Percentiles rank a stretch among this genome's conserved stretches.
These are phyloP conservation scores for Geranium brycei DNA, from an alignment of 345 rosid genomes.

Conservation along the genomic window DNA sequence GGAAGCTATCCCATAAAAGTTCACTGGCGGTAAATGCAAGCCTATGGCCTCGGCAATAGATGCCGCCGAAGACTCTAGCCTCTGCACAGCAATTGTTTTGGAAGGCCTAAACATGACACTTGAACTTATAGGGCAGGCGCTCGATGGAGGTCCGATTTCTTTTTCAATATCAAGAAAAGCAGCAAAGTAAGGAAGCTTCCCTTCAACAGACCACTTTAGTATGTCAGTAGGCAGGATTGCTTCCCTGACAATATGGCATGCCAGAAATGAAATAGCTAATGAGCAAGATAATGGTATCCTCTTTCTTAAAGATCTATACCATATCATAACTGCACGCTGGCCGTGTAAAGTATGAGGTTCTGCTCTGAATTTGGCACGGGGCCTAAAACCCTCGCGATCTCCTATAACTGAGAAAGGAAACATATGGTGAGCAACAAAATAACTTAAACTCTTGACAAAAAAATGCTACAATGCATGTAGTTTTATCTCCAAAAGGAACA, in stretches of 20 bases:
- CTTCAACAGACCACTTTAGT: slow-evolving; percentile 58
- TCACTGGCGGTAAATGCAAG: slow-evolving; percentile 54
- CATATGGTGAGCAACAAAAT: background rate
- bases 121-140: slow-evolving; percentile 47
- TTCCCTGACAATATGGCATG: slow-evolving; percentile 61
- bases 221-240: slow-evolving; percentile 58
- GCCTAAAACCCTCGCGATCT: slow-evolving; percentile 13
- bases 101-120: slow-evolving; percentile 54
- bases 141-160: slow-evolving; percentile 31
- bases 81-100: slow-evolving; percentile 35
- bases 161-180: slow-evolving; percentile 52
- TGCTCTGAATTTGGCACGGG: slow-evolving; percentile 10
- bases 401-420: background rate
- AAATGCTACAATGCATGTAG: no score
- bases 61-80: slow-evolving; percentile 49
- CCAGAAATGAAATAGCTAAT: slow-evolving; percentile 58
- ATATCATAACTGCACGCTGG: slow-evolving; percentile 49
- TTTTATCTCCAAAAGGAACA: no score
- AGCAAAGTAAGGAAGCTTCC: slow-evolving; percentile 55
- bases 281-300: slow-evolving; percentile 40
- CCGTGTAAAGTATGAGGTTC: slow-evolving; percentile 49
- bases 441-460: background rate
- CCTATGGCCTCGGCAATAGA: slow-evolving; percentile 51
- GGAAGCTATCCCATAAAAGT: slow-evolving; percentile 49
- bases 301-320: slow-evolving; percentile 43